Evolutionary conservation across 345 rosid genomes (phyloP).

Genomic region (Xanthoceras sorbifolium): DNA sequence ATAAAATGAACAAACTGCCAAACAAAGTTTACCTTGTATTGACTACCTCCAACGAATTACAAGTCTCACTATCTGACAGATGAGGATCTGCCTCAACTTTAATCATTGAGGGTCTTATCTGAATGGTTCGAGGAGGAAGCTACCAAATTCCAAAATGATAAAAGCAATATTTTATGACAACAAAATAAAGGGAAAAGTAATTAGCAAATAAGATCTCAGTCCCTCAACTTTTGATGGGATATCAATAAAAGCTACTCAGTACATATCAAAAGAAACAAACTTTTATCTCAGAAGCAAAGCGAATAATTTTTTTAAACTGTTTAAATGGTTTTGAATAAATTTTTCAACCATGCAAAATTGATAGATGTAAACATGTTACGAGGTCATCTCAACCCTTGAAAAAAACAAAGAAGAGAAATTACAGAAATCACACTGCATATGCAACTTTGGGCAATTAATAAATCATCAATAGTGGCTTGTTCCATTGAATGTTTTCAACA

Average conservation of each 20-base stretch:
- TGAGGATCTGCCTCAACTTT: slow-evolving; percentile 51
- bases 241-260: not conserved
- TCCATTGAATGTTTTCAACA: not conserved
- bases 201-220: not conserved
- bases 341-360: not conserved
- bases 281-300: not conserved
- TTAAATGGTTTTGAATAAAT: not conserved
- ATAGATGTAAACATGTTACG: not conserved
- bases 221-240: not conserved
- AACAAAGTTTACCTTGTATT: slow-evolving; percentile 52
- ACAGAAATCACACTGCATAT: not conserved
- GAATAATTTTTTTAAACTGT: not conserved
- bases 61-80: slow-evolving; percentile 28
- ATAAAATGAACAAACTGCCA: slow-evolving; percentile 3
- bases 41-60: slow-evolving; percentile 65
- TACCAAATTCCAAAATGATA: slow-evolving; percentile 25
- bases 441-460: not conserved
- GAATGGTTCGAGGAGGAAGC: slow-evolving; percentile 52
- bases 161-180: not conserved
- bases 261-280: not conserved
- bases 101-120: slow-evolving; percentile 66
- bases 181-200: not conserved
- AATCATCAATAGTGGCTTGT: not conserved
- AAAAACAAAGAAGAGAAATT: not conserved
- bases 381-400: not conserved